A percentile compares a stretch with the other conserved stretches of the same genome.
phyloP scores from a whole-genome alignment of 495 filamentous ascomycete genomes.

The Saxophila tyrrhenica region DNA sequence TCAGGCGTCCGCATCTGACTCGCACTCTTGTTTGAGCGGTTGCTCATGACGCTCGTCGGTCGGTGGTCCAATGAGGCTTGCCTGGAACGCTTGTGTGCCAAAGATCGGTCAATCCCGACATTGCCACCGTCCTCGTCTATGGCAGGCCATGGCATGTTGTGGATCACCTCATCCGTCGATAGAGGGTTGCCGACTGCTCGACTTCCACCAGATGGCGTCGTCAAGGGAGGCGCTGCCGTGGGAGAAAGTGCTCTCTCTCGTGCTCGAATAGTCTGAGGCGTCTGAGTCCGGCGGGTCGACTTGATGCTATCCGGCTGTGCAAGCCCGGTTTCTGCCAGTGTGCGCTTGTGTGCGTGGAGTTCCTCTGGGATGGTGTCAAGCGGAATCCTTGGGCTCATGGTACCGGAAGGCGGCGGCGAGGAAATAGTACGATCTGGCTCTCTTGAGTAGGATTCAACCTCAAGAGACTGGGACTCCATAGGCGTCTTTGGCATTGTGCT shows the following conservation, averaged over 20 bases:
- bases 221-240: background rate
- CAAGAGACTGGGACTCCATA: background rate
- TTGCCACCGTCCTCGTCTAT: conserved; percentile 37
- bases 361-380: conserved; percentile 34
- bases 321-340: conserved; percentile 24
- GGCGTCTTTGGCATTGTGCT: background rate
- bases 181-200: conserved; percentile 18
- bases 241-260: conserved; percentile 1
- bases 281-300: conserved; percentile 19
- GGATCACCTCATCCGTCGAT: conserved; percentile 43
- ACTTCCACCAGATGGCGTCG: background rate
- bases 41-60: conserved; percentile 33
- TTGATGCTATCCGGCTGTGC: conserved; percentile 30
- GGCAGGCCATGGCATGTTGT: conserved; percentile 40
- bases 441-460: background rate
- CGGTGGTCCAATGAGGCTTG: conserved; percentile 23
- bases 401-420: conserved; percentile 13
- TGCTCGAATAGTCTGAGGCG: conserved; percentile 20
- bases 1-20: conserved; percentile 42
- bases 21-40: conserved; percentile 39
- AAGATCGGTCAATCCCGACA: conserved; percentile 25
- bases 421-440: background rate
- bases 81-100: conserved; percentile 24
- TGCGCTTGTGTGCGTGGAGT: conserved; percentile 31
- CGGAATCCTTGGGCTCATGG: conserved; percentile 15